Percentiles rank a stretch among this genome's conserved stretches.
Conservation (phyloP, 345 rosid genomes). For the Aegle marmelos region DNA sequence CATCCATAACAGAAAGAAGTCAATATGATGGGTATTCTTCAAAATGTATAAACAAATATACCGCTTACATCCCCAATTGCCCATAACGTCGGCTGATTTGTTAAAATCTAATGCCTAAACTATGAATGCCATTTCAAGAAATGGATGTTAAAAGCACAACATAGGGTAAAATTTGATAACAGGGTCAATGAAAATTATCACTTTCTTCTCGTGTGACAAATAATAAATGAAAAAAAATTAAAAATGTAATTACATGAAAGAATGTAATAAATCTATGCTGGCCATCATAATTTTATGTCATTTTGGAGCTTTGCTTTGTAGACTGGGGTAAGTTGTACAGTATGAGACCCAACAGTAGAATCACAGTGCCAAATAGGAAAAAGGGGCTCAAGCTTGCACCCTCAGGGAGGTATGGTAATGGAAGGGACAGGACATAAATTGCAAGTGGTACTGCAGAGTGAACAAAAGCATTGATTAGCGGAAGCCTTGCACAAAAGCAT, state of each 20-base stretch:
- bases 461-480: not conserved
- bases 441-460: slow-evolving; percentile 62
- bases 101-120: not conserved
- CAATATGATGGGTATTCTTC: too few species aligned
- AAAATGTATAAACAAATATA: not conserved
- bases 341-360: slow-evolving; percentile 66
- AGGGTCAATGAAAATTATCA: too few species aligned
- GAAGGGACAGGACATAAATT: slow-evolving; percentile 66
- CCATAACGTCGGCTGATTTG: not conserved
- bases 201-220: not conserved
- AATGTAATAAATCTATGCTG: not conserved
- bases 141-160: too few species aligned
- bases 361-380: slow-evolving; percentile 44
- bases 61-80: not conserved
- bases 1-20: too few species aligned
- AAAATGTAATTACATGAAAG: not conserved
- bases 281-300: not conserved
- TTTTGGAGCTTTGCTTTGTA: slow-evolving; percentile 25
- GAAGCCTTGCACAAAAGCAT: not conserved
- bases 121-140: not conserved
- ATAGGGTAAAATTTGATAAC: too few species aligned
- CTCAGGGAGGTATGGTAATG: slow-evolving; percentile 75
- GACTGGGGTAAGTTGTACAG: slow-evolving; percentile 51
- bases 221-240: not conserved
- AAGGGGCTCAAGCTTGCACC: slow-evolving; percentile 72